Evolutionary conservation across 106 monocot species (phyloP).

Genomic region (Posidonia australis): DNA sequence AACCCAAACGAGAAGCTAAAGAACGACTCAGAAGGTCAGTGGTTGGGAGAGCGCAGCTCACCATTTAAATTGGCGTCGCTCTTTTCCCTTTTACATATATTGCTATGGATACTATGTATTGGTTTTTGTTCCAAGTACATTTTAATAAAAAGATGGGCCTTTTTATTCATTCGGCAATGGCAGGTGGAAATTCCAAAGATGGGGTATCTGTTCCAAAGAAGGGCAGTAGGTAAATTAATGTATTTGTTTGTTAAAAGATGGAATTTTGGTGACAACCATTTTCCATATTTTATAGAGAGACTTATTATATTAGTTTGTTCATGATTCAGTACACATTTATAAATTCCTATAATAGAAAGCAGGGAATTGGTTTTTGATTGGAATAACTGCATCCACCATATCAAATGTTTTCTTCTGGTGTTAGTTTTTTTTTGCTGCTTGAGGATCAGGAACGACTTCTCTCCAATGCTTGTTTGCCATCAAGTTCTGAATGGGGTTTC

Average conservation of each 20-base stretch:
- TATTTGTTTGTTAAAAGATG: constrained; percentile 60
- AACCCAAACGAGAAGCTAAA: constrained; percentile 77
- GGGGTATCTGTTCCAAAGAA: constrained; percentile 99
- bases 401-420: too few species aligned
- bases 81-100: constrained; percentile 6
- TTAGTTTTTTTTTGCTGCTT: too few species aligned
- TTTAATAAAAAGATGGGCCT: constrained; percentile 68
- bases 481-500: too few species aligned
- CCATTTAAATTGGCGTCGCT: too few species aligned
- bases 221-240: constrained; percentile 97
- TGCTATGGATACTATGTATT: constrained; percentile 28
- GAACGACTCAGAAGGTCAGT: constrained; percentile 73
- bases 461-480: too few species aligned
- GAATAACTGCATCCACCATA: too few species aligned
- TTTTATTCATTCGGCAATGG: constrained; percentile 89
- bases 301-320: too few species aligned
- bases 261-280: constrained; percentile 33
- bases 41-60: background rate
- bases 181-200: constrained; percentile 99
- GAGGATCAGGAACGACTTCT: too few species aligned
- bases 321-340: too few species aligned
- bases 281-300: constrained; percentile 22
- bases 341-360: too few species aligned
- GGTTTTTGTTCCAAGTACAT: constrained; percentile 25
- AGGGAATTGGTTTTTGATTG: too few species aligned